phyloP scores from a whole-genome alignment of 257 asterid genomes.

The Lavandula angustifolia region DNA sequence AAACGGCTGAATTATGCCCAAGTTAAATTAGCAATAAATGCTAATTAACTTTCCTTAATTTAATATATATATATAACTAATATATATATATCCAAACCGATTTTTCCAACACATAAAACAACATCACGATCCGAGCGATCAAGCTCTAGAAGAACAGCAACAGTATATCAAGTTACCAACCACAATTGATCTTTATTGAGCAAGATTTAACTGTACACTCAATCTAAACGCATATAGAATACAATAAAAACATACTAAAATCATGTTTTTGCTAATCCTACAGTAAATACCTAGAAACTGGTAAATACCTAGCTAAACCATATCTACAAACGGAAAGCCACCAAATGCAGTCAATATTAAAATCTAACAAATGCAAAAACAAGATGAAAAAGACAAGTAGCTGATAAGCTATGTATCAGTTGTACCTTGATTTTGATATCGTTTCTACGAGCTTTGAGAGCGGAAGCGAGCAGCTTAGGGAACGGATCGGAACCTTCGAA shows the following conservation, averaged over 20 bases:
- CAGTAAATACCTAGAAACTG: constrained; percentile 12
- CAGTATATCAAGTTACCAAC: not conserved
- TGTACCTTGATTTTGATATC: constrained; percentile 64
- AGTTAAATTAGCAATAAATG: no score
- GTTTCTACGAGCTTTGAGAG: constrained; percentile 64
- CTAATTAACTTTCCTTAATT: no score
- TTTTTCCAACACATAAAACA: constrained; percentile 12
- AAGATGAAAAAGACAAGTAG: not conserved
- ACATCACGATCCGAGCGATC: constrained; percentile 6
- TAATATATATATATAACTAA: no score
- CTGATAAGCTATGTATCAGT: not conserved
- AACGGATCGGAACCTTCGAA: constrained; percentile 80
- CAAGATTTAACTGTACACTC: constrained; percentile 3
- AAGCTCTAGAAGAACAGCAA: constrained; percentile 10
- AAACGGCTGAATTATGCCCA: no score
- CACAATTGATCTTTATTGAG: not conserved
- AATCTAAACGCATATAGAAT: no score
- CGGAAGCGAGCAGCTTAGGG: constrained; percentile 65
- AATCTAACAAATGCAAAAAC: not conserved
- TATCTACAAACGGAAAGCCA: not conserved
- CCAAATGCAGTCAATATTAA: not conserved
- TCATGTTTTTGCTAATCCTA: constrained; percentile 2
- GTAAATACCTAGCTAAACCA: constrained; percentile 19
- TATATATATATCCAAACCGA: no score
- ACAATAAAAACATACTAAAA: not conserved